Conservation (phyloP, 805 yeast species). For the Isabelozyma pseudorhagii region DNA sequence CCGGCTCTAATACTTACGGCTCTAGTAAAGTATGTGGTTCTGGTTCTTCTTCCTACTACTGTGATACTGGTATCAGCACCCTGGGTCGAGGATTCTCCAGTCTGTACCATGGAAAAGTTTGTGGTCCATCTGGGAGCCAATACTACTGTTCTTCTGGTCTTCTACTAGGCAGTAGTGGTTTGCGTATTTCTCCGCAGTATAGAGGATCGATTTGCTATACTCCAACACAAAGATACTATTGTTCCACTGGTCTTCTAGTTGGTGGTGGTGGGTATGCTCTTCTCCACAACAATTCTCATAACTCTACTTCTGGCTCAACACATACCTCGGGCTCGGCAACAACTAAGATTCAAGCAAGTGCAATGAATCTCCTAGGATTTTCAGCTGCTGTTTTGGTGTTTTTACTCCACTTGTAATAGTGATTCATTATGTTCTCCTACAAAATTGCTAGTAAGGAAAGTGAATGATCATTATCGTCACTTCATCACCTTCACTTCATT, state of each 20-base stretch:
- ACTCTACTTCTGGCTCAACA: neutral
- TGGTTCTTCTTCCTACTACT: neutral
- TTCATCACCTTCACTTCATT: no score
- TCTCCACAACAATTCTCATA: neutral
- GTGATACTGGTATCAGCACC: neutral
- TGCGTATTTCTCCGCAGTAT: neutral
- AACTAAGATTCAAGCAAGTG: neutral
- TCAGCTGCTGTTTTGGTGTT: neutral
- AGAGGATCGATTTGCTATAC: neutral
- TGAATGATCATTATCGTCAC: no score
- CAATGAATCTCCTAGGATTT: neutral
- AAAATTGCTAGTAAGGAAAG: no score
- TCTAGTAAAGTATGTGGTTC: neutral
- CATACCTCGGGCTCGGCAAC: neutral
- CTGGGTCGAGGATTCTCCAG: neutral
- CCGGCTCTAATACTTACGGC: neutral
- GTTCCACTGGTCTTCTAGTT: neutral
- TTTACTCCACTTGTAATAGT: neutral
- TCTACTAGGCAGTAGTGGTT: neutral
- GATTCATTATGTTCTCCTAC: neutral
- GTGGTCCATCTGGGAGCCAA: neutral
- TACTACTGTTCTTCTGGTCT: neutral
- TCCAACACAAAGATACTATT: neutral
- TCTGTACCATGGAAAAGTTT: neutral
- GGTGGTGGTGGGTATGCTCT: neutral